A percentile compares a stretch with the other conserved stretches of the same genome.
Conservation (phyloP, 148 eudicot species). For the Chenopodium quinoa region DNA sequence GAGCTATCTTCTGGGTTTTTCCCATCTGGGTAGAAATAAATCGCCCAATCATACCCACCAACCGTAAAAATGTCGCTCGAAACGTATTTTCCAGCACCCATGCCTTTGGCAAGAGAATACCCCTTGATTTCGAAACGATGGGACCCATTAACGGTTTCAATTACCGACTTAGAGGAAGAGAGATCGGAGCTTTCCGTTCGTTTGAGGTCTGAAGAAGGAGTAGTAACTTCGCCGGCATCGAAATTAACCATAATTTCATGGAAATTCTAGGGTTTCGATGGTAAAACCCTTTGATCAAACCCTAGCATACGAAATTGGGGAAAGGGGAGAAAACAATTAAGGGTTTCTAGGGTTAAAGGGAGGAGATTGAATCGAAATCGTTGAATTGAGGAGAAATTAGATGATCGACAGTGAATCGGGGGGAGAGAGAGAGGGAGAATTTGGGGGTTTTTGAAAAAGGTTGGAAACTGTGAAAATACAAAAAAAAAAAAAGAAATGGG, state of each 20-base stretch:
- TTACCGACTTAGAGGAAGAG: constrained; percentile 62
- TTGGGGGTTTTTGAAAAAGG: neutral
- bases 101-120: constrained; percentile 82
- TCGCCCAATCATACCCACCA: constrained; percentile 91
- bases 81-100: constrained; percentile 77
- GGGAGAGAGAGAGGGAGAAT: neutral
- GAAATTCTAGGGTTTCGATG: constrained; percentile 22
- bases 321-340: neutral
- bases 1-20: constrained; percentile 78
- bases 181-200: constrained; percentile 11
- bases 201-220: neutral
- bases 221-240: constrained; percentile 16
- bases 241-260: constrained; percentile 40
- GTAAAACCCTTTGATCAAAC: constrained; percentile 24
- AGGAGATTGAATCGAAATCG: neutral
- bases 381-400: neutral
- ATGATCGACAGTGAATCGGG: neutral
- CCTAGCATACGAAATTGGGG: constrained; percentile 27
- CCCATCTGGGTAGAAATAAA: constrained; percentile 92
- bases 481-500: too few species aligned
- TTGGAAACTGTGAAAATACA: neutral
- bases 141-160: constrained; percentile 77
- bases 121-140: constrained; percentile 79
- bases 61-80: constrained; percentile 70
- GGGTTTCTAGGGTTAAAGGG: neutral